Conservation (phyloP, 345 rosid genomes). For the Anacardium occidentale region DNA sequence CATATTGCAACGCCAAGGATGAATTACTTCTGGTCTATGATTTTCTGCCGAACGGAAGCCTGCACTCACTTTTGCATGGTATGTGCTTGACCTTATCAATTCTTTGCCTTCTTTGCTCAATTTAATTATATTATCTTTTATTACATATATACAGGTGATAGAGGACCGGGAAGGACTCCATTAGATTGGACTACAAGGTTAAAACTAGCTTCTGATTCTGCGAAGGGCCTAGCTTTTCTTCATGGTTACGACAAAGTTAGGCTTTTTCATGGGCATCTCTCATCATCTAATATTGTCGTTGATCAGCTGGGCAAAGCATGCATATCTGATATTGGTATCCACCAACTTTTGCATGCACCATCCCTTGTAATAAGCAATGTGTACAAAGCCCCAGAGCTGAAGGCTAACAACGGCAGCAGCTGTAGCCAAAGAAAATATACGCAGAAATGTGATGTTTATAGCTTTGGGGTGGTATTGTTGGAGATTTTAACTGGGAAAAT, state of each 20-base stretch:
- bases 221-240: conserved; percentile 41
- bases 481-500: conserved; percentile 43
- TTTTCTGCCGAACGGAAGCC: conserved; percentile 37
- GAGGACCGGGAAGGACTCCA: conserved; percentile 47
- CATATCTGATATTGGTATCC: conserved; percentile 37
- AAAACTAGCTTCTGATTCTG: conserved; percentile 39
- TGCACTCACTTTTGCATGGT: conserved; percentile 44
- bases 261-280: conserved; percentile 41
- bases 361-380: conserved; percentile 15
- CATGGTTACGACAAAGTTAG: conserved; percentile 31
- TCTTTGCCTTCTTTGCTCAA: background rate
- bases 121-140: background rate
- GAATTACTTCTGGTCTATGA: conserved; percentile 46
- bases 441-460: conserved; percentile 41
- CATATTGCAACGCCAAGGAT: conserved; percentile 32
- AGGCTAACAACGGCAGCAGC: conserved; percentile 11
- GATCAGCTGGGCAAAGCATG: conserved; percentile 32
- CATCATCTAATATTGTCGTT: conserved; percentile 38
- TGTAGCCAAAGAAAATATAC: conserved; percentile 19
- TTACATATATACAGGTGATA: conserved; percentile 22
- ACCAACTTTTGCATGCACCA: conserved; percentile 33
- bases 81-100: background rate
- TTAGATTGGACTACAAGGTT: conserved; percentile 39
- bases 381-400: conserved; percentile 37
- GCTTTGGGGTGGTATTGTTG: conserved; percentile 42